Percentiles rank a stretch among this genome's conserved stretches.
Evolutionary conservation across 1,284 basidiomycete species (phyloP).

Genomic region (Ustanciosporium gigantosporum): DNA sequence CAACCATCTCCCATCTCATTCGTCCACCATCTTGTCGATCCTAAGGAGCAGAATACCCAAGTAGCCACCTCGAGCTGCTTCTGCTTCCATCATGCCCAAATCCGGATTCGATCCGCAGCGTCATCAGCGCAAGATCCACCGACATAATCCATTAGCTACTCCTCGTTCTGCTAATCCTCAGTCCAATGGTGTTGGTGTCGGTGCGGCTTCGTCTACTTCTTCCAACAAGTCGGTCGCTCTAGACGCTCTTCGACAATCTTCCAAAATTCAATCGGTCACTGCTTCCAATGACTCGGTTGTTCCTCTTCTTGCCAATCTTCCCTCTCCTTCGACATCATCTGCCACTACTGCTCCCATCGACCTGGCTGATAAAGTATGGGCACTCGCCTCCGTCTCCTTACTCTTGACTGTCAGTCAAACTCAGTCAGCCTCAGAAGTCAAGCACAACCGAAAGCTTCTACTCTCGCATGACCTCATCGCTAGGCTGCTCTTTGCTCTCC

Average conservation of each 20-base stretch:
- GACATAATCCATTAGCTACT: conserved; percentile 44
- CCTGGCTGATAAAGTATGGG: conserved; percentile 53
- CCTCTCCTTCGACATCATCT: conserved; percentile 9
- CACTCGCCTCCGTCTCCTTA: conserved; percentile 50
- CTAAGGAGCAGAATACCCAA: no score
- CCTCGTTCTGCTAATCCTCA: conserved; percentile 4
- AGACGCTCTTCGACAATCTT: conserved; percentile 16
- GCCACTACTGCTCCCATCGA: conserved; percentile 11
- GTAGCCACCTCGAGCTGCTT: no score
- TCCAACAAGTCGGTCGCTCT: conserved; percentile 14
- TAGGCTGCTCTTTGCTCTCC: conserved; percentile 47
- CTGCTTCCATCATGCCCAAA: conserved; percentile 44
- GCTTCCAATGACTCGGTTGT: conserved; percentile 27
- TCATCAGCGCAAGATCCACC: conserved; percentile 33
- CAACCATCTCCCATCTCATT: no score
- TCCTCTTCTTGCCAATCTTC: conserved; percentile 47
- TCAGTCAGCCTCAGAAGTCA: conserved; percentile 33
- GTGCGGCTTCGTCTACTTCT: conserved; percentile 6
- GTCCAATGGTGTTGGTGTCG: no score
- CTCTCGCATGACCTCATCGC: conserved; percentile 41
- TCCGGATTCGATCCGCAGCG: conserved; percentile 46
- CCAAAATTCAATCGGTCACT: neutral
- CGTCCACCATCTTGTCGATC: no score
- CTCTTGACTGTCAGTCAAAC: conserved; percentile 36
- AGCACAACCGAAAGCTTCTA: conserved; percentile 36